phyloP scores from a whole-genome alignment of 306 rosid genomes.

The Alnus rubra region DNA sequence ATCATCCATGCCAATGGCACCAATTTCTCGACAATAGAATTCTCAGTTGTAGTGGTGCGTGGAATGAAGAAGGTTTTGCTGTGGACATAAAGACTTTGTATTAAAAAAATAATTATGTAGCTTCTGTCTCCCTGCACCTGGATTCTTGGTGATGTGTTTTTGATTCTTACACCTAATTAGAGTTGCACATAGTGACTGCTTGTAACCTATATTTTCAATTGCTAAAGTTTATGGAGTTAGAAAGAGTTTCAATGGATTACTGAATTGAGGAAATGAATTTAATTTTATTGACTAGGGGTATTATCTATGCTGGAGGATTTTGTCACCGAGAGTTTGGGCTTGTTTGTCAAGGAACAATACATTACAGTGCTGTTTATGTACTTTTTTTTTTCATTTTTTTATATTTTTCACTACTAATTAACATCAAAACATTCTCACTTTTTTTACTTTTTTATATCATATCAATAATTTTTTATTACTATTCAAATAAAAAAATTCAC shows the following conservation, averaged over 20 bases:
- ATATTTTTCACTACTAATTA: too few relatives aligned
- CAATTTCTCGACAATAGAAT: constrained; percentile 76
- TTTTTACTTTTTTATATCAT: too few relatives aligned
- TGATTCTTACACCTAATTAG: constrained; percentile 44
- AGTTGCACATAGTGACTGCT: constrained; percentile 61
- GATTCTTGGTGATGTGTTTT: constrained; percentile 38
- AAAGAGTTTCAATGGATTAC: constrained; percentile 21
- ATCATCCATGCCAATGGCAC: constrained; percentile 80
- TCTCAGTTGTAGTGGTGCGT: constrained; percentile 22
- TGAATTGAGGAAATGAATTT: constrained; percentile 22
- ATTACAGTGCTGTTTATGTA: too few relatives aligned
- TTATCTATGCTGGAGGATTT: constrained; percentile 24
- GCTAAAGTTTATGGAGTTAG: constrained; percentile 34
- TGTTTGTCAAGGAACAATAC: too few relatives aligned
- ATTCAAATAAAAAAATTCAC: too few relatives aligned
- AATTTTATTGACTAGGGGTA: constrained; percentile 32
- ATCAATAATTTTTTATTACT: too few relatives aligned
- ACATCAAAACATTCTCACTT: too few relatives aligned
- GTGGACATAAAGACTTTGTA: not conserved
- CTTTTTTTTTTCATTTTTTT: too few relatives aligned
- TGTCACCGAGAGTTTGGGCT: constrained; percentile 22
- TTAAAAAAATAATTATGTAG: not conserved
- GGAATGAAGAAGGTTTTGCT: constrained; percentile 19
- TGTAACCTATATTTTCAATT: constrained; percentile 37
- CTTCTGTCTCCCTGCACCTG: constrained; percentile 20